These are phyloP conservation scores for Diplodia mutila DNA, from an alignment of 2,329 filamentous ascomycete genomes.

Conservation along the genomic window DNA sequence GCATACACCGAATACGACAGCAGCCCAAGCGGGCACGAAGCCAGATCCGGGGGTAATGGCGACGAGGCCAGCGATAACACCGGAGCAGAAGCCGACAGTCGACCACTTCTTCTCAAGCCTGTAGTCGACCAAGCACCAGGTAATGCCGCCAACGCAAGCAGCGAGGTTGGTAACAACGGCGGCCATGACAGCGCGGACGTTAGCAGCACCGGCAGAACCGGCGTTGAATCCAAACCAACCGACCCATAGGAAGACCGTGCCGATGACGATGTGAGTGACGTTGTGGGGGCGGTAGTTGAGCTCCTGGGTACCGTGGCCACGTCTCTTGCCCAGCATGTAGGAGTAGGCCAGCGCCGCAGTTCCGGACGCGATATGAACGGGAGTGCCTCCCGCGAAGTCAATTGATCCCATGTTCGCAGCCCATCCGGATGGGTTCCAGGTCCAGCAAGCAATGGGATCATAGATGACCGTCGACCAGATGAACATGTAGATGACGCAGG, in stretches of 20 bases:
- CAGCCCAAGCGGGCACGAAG: slow-evolving; percentile 83
- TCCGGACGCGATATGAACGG: slow-evolving; percentile 85
- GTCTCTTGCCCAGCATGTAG: slow-evolving; percentile 84
- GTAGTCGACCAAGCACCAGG: slow-evolving; percentile 89
- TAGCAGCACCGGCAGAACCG: slow-evolving; percentile 78
- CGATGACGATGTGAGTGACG: slow-evolving; percentile 88
- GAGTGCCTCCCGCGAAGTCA: slow-evolving; percentile 88
- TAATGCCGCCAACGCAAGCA: slow-evolving; percentile 81
- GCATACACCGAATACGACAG: slow-evolving; percentile 75
- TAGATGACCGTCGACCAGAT: slow-evolving; percentile 90
- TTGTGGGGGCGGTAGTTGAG: slow-evolving; percentile 93
- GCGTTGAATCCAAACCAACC: slow-evolving; percentile 97
- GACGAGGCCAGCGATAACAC: slow-evolving; percentile 84
- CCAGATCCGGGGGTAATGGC: slow-evolving; percentile 87
- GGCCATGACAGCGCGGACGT: slow-evolving; percentile 84
- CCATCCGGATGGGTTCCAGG: slow-evolving; percentile 86
- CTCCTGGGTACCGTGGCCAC: slow-evolving; percentile 83
- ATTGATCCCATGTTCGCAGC: slow-evolving; percentile 76
- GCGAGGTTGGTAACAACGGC: slow-evolving; percentile 84
- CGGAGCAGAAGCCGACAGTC: slow-evolving; percentile 90
- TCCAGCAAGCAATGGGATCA: slow-evolving; percentile 93
- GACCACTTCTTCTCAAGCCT: slow-evolving; percentile 89
- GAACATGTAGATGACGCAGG: slow-evolving; percentile 90
- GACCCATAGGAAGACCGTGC: slow-evolving; percentile 92
- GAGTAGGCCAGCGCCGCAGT: slow-evolving; percentile 85